These are phyloP conservation scores for Furcasterigmium sp. DNA, from an alignment of 2,329 filamentous ascomycete species.

Conservation along the genomic window DNA sequence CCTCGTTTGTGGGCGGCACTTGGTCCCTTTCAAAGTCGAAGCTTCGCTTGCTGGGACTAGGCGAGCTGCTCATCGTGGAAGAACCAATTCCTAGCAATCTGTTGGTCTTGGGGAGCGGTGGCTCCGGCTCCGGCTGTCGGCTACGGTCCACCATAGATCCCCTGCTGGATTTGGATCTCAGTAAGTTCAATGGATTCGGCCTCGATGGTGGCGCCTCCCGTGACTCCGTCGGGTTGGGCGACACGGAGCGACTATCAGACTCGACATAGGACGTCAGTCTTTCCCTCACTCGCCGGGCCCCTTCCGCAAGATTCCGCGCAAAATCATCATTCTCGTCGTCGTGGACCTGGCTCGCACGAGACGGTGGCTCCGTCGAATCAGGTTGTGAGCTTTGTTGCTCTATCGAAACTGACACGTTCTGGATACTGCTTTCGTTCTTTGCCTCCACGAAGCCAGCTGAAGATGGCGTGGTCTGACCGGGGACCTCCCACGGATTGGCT, in stretches of 20 bases:
- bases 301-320: conserved; percentile 64
- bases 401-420: neutral
- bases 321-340: conserved; percentile 63
- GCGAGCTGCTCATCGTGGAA: conserved; percentile 31
- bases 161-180: conserved; percentile 62
- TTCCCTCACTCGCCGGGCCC: conserved; percentile 67
- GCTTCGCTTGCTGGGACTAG: conserved; percentile 30
- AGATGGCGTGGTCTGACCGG: conserved; percentile 1
- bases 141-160: conserved; percentile 55
- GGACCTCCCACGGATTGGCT: conserved; percentile 39
- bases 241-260: conserved; percentile 47
- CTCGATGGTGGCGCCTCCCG: conserved; percentile 27
- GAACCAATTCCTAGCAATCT: conserved; percentile 56
- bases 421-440: conserved; percentile 3
- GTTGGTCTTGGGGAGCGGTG: conserved; percentile 47
- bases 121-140: conserved; percentile 32
- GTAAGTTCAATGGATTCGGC: conserved; percentile 56
- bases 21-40: conserved; percentile 26
- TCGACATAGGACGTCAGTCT: conserved; percentile 66
- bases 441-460: conserved; percentile 4
- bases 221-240: conserved; percentile 29
- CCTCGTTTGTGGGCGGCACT: conserved; percentile 19
- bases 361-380: neutral
- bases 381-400: neutral
- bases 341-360: conserved; percentile 21